Evolutionary conservation across 257 asterid genomes (phyloP), one percentile per base, ranked within the genome.

Genomic region (Solanum dulcamara): DNA sequence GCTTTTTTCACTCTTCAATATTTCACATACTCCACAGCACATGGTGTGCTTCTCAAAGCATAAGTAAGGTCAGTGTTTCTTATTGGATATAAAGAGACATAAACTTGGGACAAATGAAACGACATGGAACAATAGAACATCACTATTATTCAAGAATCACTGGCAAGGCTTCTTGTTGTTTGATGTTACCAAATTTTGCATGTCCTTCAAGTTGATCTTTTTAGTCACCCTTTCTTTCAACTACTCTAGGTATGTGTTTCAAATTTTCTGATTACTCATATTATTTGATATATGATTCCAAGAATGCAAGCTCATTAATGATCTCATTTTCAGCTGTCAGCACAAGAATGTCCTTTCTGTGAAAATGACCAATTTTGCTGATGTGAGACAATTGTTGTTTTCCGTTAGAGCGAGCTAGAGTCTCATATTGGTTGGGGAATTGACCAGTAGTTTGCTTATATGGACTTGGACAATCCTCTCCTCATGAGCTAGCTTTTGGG

Each of bases 31-130:
- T 88, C 90, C 93, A 91, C 37, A 7, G 64, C 83, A 77, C 96
- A 93, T 92, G 94, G 74, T 86, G 67, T 92, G 93, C 92, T 89
- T 86, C 88, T 82, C 62, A 88, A 84, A 87, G 85, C 89, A 86
- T 48, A 30, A 83, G 79, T 89, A 86, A 90, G 64, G 88, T 68
- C 60, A 88, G 37, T 77, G 37, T 48, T 40, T 48, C 86, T 85
- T 75, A 68, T 85, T 87, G 84, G 88, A 85, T 87, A 85, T 88
- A 83, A 83, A 70, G 11, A 75, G 87, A 84, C 44, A 44, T 60
- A 62, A 37, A 55, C 72, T 70, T 79, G 18, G 50, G 38, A 82
- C 82, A 35, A 46, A 83, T 84, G 83, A 88, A 86, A 55, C 85
- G 87, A 85, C 85, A 57, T 85, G 86, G 84, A 86, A 86, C 87